phyloP scores from a whole-genome alignment of 2,329 filamentous ascomycete species.

The Trichophyton benhamiae region DNA sequence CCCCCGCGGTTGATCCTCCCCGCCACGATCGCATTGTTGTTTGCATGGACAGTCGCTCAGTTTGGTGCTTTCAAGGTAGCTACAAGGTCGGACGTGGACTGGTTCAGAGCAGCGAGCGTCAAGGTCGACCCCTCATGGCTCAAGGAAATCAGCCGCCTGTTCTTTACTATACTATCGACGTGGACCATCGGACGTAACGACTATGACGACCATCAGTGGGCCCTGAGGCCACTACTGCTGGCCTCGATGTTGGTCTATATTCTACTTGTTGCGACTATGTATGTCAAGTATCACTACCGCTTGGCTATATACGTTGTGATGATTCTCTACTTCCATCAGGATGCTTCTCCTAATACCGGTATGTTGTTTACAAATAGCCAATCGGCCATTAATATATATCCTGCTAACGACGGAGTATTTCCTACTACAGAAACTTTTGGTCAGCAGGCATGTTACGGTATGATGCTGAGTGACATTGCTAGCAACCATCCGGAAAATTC shows the following conservation, averaged over 20 bases:
- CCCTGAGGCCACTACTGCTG: conserved; percentile 35
- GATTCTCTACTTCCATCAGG: conserved; percentile 39
- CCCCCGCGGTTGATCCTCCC: conserved; percentile 42
- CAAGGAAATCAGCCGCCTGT: conserved; percentile 35
- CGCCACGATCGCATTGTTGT: conserved; percentile 39
- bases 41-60: conserved; percentile 40
- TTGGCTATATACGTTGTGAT: conserved; percentile 33
- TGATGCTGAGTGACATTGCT: conserved; percentile 41
- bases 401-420: background rate
- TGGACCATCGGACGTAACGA: conserved; percentile 42
- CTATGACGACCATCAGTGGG: conserved; percentile 46
- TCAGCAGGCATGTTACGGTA: conserved; percentile 40
- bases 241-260: conserved; percentile 38
- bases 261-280: conserved; percentile 34
- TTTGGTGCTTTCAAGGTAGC: conserved; percentile 39
- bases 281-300: conserved; percentile 35
- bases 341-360: conserved; percentile 37
- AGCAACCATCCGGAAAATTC: conserved; percentile 36
- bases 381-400: background rate
- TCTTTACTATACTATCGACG: conserved; percentile 35
- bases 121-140: conserved; percentile 33
- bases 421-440: conserved; percentile 40
- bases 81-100: conserved; percentile 38
- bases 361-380: conserved; percentile 12
- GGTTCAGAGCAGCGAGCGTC: conserved; percentile 41